Evolutionary conservation across 1,284 basidiomycete species (phyloP), one percentile per base, ranked within the genome.

Genomic region (Trametes hirsuta): DNA sequence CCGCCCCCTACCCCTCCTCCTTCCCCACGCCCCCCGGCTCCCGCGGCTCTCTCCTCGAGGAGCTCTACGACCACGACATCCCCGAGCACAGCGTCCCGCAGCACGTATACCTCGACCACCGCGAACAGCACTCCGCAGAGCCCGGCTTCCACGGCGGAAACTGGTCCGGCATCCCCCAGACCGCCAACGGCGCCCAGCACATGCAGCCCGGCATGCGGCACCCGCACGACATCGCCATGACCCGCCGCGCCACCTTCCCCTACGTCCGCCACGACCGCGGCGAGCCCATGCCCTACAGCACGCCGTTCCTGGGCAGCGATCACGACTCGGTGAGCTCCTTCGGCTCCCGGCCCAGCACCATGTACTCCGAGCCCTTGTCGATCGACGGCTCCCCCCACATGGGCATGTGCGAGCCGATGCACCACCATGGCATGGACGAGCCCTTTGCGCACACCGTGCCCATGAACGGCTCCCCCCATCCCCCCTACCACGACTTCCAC

Each of bases 171-270:
- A 71, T 71, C 48, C 68, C 69, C 50, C 68, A 69, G 64, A 54
- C 68, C 58, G 61, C 67, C 15, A 71, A 72, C 62, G 68, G 65
- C 49, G 76, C 79, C 60, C 75, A 76, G 55, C 75, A 74, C 55
- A 68, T 72, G 57, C 71, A 72, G 37, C 70, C 61, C 63, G 53
- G 64, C 48, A 69, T 69, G 67, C 72, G 72, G 58, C 74, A 77
- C 58, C 68, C 72, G 10, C 74, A 79, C 61, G 80, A 82, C 53
- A 79, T 82, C 65, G 71, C 77, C 44, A 79, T 84, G 59, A 76
- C 80, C 55, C 85, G 88, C 48, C 79, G 89, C 55, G 85, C 86
- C 6, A 90, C 89, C 3, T 91, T 84, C 73, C 88, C 89, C 50
- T 87, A 86, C 69, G 86, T 88, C 55, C 81, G 87, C 41, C 84